These are phyloP conservation scores for Lathyrus tuberosus DNA, from an alignment of 306 rosid genomes.

Conservation along the genomic window DNA sequence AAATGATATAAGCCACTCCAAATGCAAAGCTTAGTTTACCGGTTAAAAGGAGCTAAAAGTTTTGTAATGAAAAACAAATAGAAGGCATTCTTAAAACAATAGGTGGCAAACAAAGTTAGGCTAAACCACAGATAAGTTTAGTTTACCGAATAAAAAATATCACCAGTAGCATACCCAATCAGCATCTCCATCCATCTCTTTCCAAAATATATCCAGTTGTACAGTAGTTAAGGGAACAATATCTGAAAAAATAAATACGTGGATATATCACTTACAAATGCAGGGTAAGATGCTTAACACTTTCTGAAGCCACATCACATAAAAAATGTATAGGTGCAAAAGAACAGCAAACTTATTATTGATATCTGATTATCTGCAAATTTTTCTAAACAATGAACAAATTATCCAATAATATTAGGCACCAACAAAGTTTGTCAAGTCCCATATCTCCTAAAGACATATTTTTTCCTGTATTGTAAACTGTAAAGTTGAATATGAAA, in stretches of 20 bases:
- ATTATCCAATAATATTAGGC: slow-evolving; percentile 8
- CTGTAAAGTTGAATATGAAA: neutral
- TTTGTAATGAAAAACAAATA: slow-evolving; percentile 29
- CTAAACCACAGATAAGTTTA: slow-evolving; percentile 47
- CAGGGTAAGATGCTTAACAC: slow-evolving; percentile 23
- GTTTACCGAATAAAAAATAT: slow-evolving; percentile 50
- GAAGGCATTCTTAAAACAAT: slow-evolving; percentile 10
- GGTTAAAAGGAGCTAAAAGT: slow-evolving; percentile 1
- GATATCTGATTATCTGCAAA: slow-evolving; percentile 28
- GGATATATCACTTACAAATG: slow-evolving; percentile 36
- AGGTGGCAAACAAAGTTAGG: slow-evolving; percentile 38
- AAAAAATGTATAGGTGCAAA: slow-evolving; percentile 2
- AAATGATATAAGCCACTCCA: neutral
- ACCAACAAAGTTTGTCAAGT: slow-evolving; percentile 27
- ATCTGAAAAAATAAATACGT: slow-evolving; percentile 56
- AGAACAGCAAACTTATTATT: neutral
- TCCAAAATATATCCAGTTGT: slow-evolving; percentile 93
- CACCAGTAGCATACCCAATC: slow-evolving; percentile 87
- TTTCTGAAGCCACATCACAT: slow-evolving; percentile 26
- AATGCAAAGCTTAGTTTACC: slow-evolving; percentile 14
- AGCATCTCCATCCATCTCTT: slow-evolving; percentile 86
- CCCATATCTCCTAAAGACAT: neutral
- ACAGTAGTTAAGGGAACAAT: slow-evolving; percentile 69
- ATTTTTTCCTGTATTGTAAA: neutral
- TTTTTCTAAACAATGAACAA: slow-evolving; percentile 16